These are phyloP conservation scores for Lepidium aucheri DNA, from an alignment of 345 rosid species.

Conservation along the genomic window DNA sequence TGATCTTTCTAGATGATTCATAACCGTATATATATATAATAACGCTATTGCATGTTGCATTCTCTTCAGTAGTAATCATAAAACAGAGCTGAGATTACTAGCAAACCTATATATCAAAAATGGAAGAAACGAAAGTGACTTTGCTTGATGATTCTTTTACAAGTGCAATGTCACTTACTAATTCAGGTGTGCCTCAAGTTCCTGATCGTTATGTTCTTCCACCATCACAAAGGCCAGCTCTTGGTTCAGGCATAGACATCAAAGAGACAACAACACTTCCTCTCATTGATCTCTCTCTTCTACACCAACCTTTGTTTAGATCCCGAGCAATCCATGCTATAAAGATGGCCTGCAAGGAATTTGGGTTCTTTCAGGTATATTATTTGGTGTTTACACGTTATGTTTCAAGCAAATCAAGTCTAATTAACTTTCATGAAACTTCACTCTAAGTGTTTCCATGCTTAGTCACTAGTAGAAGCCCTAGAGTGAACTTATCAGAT, in stretches of 20 bases:
- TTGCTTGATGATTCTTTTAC: constrained; percentile 25
- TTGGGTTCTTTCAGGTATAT: constrained; percentile 31
- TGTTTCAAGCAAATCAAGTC: neutral
- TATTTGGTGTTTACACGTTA: neutral
- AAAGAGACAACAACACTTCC: constrained; percentile 12
- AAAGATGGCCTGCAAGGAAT: constrained; percentile 21
- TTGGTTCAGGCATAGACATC: constrained; percentile 1
- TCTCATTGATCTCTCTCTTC: constrained; percentile 21
- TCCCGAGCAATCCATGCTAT: constrained; percentile 10
- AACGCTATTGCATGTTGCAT: constrained; percentile 14
- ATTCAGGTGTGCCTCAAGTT: constrained; percentile 19
- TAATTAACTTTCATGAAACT: constrained; percentile 10
- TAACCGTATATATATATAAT: neutral
- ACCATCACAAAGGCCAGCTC: constrained; percentile 22
- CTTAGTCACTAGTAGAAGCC: neutral
- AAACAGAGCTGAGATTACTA: neutral
- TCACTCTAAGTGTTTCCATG: neutral
- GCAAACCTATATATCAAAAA: neutral
- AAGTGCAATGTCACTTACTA: constrained; percentile 31
- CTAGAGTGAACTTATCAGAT: neutral
- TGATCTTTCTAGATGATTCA: neutral
- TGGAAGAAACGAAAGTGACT: constrained; percentile 18
- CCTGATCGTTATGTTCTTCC: constrained; percentile 27
- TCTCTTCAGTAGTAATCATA: neutral
- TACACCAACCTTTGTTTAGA: constrained; percentile 19